Evolutionary conservation across 2,329 filamentous ascomycete species (phyloP), one percentile per base, ranked within the genome.

Genomic region (Aspergillus bombycis): DNA sequence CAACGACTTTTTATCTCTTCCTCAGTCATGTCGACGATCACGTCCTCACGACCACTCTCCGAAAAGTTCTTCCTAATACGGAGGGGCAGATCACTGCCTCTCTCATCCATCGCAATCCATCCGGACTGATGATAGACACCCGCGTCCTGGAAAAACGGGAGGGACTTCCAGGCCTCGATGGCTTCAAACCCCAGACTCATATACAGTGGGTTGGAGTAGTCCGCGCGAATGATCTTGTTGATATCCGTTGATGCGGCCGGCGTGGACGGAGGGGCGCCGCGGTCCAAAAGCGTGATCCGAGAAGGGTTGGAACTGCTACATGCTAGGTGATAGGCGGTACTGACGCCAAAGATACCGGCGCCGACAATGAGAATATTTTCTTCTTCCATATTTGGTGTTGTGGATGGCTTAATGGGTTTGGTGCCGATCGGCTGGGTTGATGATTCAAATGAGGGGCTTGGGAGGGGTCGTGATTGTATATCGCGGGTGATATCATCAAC

Each of bases 151-250:
- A 85, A 87, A 2, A 89, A 78, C 1, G 86, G 84, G 59, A 88
- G 84, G 1, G 75, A 77, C 60, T 82, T 82, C 81, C 88, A 92
- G 0, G 86, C 76, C 58, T 88, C 84, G 70, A 89, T 86, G 0
- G 89, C 86, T 76, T 91, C 88, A 32, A 91, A 81, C 0, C 85
- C 89, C 23, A 92, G 81, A 57, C 83, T 76, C 74, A 85, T 88
- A 79, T 92, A 91, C 19, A 87, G 75, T 1, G 85, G 77, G 68
- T 89, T 86, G 61, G 85, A 82, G 77, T 91, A 91, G 74, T 91
- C 89, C 55, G 88, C 87, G 62, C 89, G 87, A 19, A 91, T 83
- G 32, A 90, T 88, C 75, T 91, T 91, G 79, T 90, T 91, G 84
- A 88, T 88, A 77, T 92, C 89, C 81, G 87, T 89, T 0, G 89